A percentile compares a stretch with the other conserved stretches of the same genome.
These are phyloP conservation scores for Fraxinus platypoda DNA, from an alignment of 305 asterid species.

Conservation along the genomic window DNA sequence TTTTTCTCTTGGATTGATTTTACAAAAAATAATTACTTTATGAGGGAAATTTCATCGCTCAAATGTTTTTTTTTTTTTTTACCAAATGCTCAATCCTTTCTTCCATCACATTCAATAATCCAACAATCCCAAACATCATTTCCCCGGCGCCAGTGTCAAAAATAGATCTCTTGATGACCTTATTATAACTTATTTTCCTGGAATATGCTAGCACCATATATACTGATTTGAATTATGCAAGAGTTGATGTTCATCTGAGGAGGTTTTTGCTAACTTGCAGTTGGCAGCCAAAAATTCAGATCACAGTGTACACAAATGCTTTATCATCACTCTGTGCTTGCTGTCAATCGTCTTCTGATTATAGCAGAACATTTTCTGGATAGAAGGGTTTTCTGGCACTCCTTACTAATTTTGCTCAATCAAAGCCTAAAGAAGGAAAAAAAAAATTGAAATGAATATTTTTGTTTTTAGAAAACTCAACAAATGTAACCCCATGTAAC, in stretches of 20 bases:
- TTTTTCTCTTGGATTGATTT: slow-evolving; percentile 12
- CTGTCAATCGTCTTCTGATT: background rate
- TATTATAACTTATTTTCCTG: background rate
- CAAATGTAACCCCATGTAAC: background rate
- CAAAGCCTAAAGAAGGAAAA: background rate
- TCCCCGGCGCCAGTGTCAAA: background rate
- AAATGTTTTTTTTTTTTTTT: background rate
- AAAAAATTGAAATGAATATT: background rate
- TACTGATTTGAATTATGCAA: background rate
- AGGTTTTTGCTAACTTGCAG: background rate
- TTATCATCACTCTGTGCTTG: background rate
- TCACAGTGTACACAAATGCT: background rate
- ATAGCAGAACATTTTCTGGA: background rate
- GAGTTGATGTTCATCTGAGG: background rate
- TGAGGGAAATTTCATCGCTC: slow-evolving; percentile 10
- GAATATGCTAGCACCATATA: background rate
- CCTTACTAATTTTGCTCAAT: background rate
- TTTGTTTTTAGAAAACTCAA: background rate
- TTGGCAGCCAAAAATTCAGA: background rate
- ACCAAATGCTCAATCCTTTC: slow-evolving; percentile 1
- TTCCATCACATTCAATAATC: background rate
- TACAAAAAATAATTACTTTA: background rate
- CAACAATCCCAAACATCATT: slow-evolving; percentile 3
- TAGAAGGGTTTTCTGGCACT: background rate
- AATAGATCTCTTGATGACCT: background rate